Base-by-base conservation (phyloP, 768 basidiomycete species). In the Kwoniella dendrophila region DNA sequence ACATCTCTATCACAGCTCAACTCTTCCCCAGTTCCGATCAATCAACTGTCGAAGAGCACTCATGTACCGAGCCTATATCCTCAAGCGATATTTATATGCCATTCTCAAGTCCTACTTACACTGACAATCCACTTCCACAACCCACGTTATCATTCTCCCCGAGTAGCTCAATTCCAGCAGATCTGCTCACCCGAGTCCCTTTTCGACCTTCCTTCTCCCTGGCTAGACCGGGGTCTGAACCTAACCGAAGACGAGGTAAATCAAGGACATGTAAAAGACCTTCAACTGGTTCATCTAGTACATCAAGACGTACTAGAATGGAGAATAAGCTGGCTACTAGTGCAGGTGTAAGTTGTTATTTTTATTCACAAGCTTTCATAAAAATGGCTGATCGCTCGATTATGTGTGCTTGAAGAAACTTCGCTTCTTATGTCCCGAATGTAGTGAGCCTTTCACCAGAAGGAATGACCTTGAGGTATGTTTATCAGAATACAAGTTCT, bases 391-490 rank as follows among this genome's bases (percentile, higher is more conserved):
- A 48, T 48, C 30, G 18, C 12, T 1, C 29, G 20, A 20, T 53
- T 20, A 14, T 41, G 26, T 33, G 26, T n/a, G 4, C 7, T 27
- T 41, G 26, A 27, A 50, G 48, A 55, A 22, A 49, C 47, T n/a
- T n/a, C n/a, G 40, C 29, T 59, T 61, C 60, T 5, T 38, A 27
- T 67, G 66, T 40, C 26, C 24, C 8, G 49, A 59, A 7, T 63
- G 66, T 34, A 32, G 22, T 22, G 56, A 67, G 43, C n/a, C 26
- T 4, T 67, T 67, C 49, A 67, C 66, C 6, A 18, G 66, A 26
- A 10, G 38, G 16, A 63, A 64, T 38, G 66, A 67, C 48, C 48
- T 67, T 14, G 62, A 55, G 30, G 66, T 67, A 41, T 63, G 66
- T 67, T 12, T 1, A 2, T 34, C 12, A 4, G 45, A 34, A 20